Evolutionary conservation across 345 rosid species (phyloP), one percentile per base, ranked within the genome.

Genomic region (Hypericum perforatum): DNA sequence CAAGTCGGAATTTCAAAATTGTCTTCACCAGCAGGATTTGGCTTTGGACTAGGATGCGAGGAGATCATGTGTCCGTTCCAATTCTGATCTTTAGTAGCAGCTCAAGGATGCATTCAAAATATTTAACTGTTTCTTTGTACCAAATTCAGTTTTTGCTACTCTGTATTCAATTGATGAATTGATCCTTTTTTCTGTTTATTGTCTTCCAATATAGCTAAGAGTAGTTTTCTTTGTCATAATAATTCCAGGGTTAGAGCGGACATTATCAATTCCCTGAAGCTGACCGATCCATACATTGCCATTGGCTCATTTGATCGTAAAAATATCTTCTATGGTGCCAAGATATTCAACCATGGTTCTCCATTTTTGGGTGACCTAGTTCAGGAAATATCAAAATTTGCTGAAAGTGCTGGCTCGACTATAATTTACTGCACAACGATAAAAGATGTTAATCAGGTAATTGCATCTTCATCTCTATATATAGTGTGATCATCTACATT

Each of bases 301-400:
- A 47, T 76, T 60, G 80, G 77, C 32, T 72, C 80, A 41, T 76
- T 76, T 61, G 80, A 76, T 61, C 75, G 80, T 45, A 61, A 60
- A 58, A 76, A 76, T 56, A 72, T 76, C 50, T 76, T 72, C 68
- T 76, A 76, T 29, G 77, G 77, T 50, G 77, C 69, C 61, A 72
- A 76, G 50, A 62, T 56, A 44, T 51, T 65, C 49, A 69, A 58
- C 45, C 68, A 49, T 43, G 61, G 72, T 46, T 55, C 53, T 29
- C 52, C 53, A 16, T 72, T 64, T 58, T 10, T 63, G 43, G 68
- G 69, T 37, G 72, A 72, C 55, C 66, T 76, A 40, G 66, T 76
- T 60, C 74, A 60, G 47, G 80, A 76, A 63, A 51, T 76, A 57
- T 69, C 72, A 41, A 69, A 69, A 41, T 57, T 41, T 57, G 54